Evolutionary conservation across 208 protist genomes (phyloP).

Genomic region (Wallacemonas sp.): DNA sequence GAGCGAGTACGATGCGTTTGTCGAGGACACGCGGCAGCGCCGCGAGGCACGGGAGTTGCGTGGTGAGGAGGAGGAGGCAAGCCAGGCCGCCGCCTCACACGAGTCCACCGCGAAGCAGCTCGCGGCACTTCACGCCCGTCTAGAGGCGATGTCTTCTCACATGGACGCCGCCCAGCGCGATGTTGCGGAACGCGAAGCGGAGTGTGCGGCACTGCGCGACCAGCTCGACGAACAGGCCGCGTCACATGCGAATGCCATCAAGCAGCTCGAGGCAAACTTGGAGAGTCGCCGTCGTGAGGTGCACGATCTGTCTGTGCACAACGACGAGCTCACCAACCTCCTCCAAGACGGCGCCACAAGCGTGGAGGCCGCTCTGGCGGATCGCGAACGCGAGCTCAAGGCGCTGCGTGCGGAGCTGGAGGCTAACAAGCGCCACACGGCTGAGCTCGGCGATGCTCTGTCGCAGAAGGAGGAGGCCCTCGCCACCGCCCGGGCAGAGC

Average conservation of each 20-base stretch:
- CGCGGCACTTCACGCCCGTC: conserved; percentile 17
- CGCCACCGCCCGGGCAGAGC: not conserved
- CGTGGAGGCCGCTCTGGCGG: conserved; percentile 40
- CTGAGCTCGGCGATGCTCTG: conserved; percentile 23
- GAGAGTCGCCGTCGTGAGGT: conserved; percentile 21
- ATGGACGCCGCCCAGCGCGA: conserved; percentile 36
- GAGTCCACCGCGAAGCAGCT: conserved; percentile 31
- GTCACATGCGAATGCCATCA: not conserved
- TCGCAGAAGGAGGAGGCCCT: conserved; percentile 22
- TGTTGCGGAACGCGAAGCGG: conserved; percentile 13
- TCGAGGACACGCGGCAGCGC: conserved; percentile 25
- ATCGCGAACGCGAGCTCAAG: conserved; percentile 35
- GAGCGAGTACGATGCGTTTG: conserved; percentile 40
- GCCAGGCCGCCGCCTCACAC: conserved; percentile 20
- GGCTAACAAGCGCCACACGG: conserved; percentile 32
- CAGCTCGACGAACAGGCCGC: conserved; percentile 13
- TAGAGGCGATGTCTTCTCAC: conserved; percentile 29
- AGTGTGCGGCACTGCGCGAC: conserved; percentile 4
- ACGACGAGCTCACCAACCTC: conserved; percentile 49
- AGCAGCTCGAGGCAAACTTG: conserved; percentile 20
- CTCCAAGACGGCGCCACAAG: conserved; percentile 53
- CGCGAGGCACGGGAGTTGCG: conserved; percentile 15
- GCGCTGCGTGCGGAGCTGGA: conserved; percentile 17
- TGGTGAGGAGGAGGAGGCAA: conserved; percentile 19
- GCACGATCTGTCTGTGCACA: conserved; percentile 18